Base-by-base conservation (phyloP, 116 monocot species). In the Posidonia oceanica region DNA sequence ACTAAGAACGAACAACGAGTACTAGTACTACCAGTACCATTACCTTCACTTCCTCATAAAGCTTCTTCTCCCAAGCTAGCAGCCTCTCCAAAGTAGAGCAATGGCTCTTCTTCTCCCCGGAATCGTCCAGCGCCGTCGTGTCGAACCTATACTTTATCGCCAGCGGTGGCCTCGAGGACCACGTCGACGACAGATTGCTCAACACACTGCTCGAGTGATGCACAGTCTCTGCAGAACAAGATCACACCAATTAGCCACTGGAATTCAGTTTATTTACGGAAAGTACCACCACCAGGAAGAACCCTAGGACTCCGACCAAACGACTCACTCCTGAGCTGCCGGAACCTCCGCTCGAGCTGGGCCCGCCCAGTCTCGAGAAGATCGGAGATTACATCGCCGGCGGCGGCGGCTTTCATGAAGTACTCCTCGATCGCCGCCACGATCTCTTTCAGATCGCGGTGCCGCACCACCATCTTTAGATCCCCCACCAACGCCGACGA, bases 51-150 rank as follows among this genome's bases (percentile, higher is more conserved):
- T 98, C 97, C 83, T 82, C 79, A 63, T 98, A 98, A 51, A 98
- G 87, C 79, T 98, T 98, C 81, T 92, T 98, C 86, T 98, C 97
- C 97, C 97, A 98, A 20, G 97, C 87, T 67, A 98, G 76, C 44
- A 98, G 89, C 73, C 78, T 77, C 70, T 98, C 92, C 71, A 98
- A 71, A 3, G 97, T 86, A 11, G 97, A 98, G 68, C 80, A 79
- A 51, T 84, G 92, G 79, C 97, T 87, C 75, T 77, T 87, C 61
- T 76, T 80, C 11, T 75, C 93, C 8, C 73, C 83, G 0, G 83
- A 74, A 42, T 76, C 83, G 69, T 75, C 86, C 62, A 89, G 60
- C 7, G 82, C 76, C 51, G 70, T 75, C 36, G 87, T 70, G 58
- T 97, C 92, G 15, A 97, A 80, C 72, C 75, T 71, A 53, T 97